Base-by-base conservation (phyloP, 2,329 filamentous ascomycete species). In the Alternaria hordeiaustralica region DNA sequence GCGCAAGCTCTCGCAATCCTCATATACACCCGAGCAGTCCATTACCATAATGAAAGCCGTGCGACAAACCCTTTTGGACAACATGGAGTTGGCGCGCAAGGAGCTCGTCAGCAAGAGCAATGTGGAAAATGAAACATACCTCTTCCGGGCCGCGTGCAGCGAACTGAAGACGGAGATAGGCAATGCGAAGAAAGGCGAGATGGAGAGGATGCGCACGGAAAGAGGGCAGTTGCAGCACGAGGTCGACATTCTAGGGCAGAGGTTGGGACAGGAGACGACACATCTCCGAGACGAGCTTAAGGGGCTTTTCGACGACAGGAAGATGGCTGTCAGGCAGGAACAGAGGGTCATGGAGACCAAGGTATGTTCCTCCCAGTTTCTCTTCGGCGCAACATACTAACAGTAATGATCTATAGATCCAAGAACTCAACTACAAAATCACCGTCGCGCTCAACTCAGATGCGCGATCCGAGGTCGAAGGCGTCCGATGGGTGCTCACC, bases 361-460 rank as follows among this genome's bases (percentile, higher is more conserved):
- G 72, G 90, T 93, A 82, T 20, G 59, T 15, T 18, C 43, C 30
- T 36, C 11, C 3, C 41, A 21, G 10, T n/a, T 25, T 9, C 2
- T 50, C 25, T 7, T 11, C 5, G 23, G 15, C 4, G 28, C 28
- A 21, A n/a, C 10, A 2, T 6, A 20, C 8, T 11, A 20, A 43
- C 20, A 23, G 58, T 57, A 21, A 58, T 20, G n/a, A 6, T 26
- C 33, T 9, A 1, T 73, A 93, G 86, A 94, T 97, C 66, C 94
- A 97, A 84, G 92, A 97, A 82, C 87, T 98, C 71, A 97, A 95
- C 81, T 97, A 98, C 82, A 96, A 97, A 79, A 98, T 99, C 79
- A 96, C 92, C 21, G 93, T 97, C 30, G 87, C 88, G 44, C 86
- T 99, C 46, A 96, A 93, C 78, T 96, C 93, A 66, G 96, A 98